Evolutionary conservation across 805 yeast species (phyloP).

Genomic region (Kazachstania africana): DNA sequence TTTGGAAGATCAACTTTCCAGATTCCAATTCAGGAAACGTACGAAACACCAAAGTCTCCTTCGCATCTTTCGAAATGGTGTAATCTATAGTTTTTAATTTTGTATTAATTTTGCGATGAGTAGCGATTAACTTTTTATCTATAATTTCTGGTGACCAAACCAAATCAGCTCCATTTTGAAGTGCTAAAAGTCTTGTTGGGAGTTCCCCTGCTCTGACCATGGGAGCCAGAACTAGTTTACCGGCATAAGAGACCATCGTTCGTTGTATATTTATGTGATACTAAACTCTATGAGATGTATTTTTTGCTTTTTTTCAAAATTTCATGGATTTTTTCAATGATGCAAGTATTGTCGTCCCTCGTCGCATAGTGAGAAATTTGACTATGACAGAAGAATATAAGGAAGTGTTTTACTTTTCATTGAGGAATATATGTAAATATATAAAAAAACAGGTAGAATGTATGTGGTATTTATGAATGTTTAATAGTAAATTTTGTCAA

Average conservation of each 20-base stretch:
- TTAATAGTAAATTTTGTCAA: too few relatives aligned
- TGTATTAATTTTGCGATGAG: slow-evolving; percentile 52
- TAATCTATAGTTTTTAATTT: slow-evolving; percentile 51
- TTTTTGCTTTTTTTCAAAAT: background rate
- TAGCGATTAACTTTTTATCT: slow-evolving; percentile 69
- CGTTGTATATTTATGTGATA: background rate
- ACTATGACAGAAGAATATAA: too few relatives aligned
- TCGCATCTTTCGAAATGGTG: slow-evolving; percentile 28
- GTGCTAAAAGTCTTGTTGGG: slow-evolving; percentile 72
- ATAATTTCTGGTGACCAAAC: slow-evolving; percentile 96
- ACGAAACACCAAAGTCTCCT: slow-evolving; percentile 53
- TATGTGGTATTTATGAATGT: too few relatives aligned
- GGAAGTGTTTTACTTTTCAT: too few relatives aligned
- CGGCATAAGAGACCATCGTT: slow-evolving; percentile 25
- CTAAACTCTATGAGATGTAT: too few relatives aligned
- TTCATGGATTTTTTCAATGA: background rate
- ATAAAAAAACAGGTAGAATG: too few relatives aligned
- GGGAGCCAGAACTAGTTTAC: slow-evolving; percentile 82
- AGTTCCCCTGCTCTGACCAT: slow-evolving; percentile 96
- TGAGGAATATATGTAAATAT: too few relatives aligned
- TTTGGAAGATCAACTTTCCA: slow-evolving; percentile 69
- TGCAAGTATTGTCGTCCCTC: too few relatives aligned
- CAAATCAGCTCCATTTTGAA: slow-evolving; percentile 80
- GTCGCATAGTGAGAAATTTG: too few relatives aligned
- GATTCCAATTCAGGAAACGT: slow-evolving; percentile 53